Base-by-base conservation (phyloP, 192 early-diverging fungal genomes). In the Coemansia sp. region DNA sequence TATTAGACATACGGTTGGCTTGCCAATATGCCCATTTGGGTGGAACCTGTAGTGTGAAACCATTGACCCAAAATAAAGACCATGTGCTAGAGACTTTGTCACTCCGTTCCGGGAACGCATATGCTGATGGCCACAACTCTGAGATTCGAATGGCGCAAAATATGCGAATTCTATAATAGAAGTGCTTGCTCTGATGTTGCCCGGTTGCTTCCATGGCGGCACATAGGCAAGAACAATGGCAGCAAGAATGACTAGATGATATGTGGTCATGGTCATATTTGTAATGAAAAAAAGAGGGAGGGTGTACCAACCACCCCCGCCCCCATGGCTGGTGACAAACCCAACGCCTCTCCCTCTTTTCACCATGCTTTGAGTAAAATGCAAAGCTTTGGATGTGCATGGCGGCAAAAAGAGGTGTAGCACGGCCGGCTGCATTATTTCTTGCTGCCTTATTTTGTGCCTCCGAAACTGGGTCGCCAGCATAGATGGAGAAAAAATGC, bases 241-340 rank as follows among this genome's bases (percentile, higher is more conserved):
- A 11, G 57, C n/a, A 32, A 38, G 57, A 18, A 59, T 59, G 57
- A 59, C 57, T 19, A 38, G 50, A 53, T 59, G 57, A 59, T 59
- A n/a, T 16, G 39, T 59, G 57, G 39, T 59, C 57, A 59, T 59
- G 57, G 37, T 18, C 40, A 39, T 15, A 9, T 59, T 59, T 23
- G 57, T 9, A 41, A 38, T 4, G 38, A 38, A 45, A 26, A 23
- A 43, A 41, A 45, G 52, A 38, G 64, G 77, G 77, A 19, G 68
- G 76, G 62, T 68, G 70, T 43, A 10, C 21, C 52, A 52, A 73
- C 69, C 56, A 69, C 73, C 67, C 73, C 53, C 37, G 26, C 60
- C 57, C 66, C 68, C 76, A 52, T 79, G 70, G 71, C 61, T 39
- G 64, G 64, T 53, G 26, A 54, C 59, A 47, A 65, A 64, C 66